Evolutionary conservation across 257 asterid species (phyloP).

Genomic region (Thymus quinquecostatus): DNA sequence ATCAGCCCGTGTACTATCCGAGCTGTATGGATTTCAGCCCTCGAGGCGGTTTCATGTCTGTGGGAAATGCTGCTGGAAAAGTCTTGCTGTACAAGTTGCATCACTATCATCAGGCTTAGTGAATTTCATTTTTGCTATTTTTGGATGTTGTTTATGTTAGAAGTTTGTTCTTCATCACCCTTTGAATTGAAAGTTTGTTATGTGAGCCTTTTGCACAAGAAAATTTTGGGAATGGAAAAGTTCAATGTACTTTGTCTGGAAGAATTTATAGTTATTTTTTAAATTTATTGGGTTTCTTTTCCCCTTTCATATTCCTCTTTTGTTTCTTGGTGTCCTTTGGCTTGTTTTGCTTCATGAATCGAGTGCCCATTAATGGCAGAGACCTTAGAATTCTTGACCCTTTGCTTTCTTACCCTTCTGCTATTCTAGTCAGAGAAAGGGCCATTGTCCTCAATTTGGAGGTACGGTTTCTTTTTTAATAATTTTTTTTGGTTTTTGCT

Average conservation of each 20-base stretch:
- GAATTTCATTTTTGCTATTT: background rate
- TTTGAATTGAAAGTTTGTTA: too few relatives aligned
- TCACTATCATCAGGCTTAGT: constrained; percentile 77
- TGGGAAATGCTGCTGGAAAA: constrained; percentile 86
- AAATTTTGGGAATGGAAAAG: too few relatives aligned
- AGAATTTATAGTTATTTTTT: too few relatives aligned
- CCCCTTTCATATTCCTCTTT: too few relatives aligned
- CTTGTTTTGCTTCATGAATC: constrained; percentile 45
- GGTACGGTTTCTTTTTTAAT: constrained; percentile 33
- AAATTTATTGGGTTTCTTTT: too few relatives aligned
- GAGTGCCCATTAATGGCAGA: constrained; percentile 77
- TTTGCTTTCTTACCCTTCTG: constrained; percentile 86
- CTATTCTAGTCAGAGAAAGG: constrained; percentile 77
- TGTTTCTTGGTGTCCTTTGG: too few relatives aligned
- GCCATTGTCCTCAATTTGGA: constrained; percentile 90
- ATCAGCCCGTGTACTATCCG: constrained; percentile 56
- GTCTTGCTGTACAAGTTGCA: constrained; percentile 86
- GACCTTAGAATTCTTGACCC: constrained; percentile 94
- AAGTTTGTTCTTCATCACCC: too few relatives aligned
- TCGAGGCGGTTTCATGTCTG: constrained; percentile 85
- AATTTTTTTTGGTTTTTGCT: background rate
- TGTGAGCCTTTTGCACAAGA: too few relatives aligned
- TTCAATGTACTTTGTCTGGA: too few relatives aligned
- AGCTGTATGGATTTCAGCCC: constrained; percentile 89
- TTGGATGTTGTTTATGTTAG: background rate